Evolutionary conservation across 169 alveolate genomes (phyloP).

Genomic region (Hammondia hammondi): DNA sequence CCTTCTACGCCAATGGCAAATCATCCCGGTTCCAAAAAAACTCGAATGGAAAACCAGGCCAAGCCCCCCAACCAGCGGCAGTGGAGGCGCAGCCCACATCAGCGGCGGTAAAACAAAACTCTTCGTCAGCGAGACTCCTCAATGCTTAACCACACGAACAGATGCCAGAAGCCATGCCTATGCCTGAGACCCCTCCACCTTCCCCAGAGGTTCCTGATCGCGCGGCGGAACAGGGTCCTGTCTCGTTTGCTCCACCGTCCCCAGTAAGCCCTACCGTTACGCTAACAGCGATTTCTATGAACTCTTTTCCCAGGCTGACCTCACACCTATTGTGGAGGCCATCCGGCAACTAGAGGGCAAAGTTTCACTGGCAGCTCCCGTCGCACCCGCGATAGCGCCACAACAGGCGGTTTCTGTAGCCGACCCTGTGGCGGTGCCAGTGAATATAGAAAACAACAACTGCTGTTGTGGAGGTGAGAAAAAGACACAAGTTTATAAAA

Average conservation of each 20-base stretch:
- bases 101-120: not conserved
- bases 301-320: not conserved
- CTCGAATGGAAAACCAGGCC: not conserved
- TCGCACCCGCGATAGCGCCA: not conserved
- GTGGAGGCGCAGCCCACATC: not conserved
- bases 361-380: not conserved
- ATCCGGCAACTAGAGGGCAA: not conserved
- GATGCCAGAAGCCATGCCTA: not conserved
- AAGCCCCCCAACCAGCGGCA: not conserved
- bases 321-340: not conserved
- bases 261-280: not conserved
- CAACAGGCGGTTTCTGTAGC: not conserved
- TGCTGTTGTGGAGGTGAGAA: not conserved
- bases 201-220: not conserved
- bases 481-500: not conserved
- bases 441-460: not conserved
- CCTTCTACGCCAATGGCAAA: not conserved
- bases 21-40: not conserved
- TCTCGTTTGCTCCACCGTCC: not conserved
- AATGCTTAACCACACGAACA: not conserved
- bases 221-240: conserved; percentile 21
- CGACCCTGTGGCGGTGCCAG: not conserved
- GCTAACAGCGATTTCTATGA: not conserved
- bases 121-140: not conserved
- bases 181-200: not conserved